Percentiles rank a stretch among this genome's conserved stretches.
Conservation (phyloP, 805 yeast species). For the Kuraishia cidri region DNA sequence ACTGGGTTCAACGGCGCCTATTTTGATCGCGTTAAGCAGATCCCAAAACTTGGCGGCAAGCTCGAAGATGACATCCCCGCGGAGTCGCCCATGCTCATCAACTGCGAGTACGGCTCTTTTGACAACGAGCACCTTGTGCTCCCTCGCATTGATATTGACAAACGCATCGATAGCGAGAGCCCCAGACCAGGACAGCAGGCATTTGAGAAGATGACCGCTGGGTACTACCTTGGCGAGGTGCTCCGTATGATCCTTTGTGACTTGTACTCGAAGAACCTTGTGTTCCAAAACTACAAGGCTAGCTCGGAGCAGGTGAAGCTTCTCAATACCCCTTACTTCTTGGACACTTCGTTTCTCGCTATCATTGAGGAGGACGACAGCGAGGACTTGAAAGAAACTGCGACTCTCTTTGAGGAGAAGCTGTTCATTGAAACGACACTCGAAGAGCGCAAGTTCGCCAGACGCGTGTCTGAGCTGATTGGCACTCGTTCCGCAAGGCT, state of each 20-base stretch:
- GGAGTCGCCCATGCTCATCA: conserved; percentile 85
- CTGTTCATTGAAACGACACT: conserved; percentile 61
- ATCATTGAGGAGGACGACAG: conserved; percentile 84
- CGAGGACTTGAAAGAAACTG: conserved; percentile 73
- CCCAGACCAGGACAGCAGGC: conserved; percentile 98
- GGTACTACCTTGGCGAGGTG: conserved; percentile 92
- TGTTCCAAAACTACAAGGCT: conserved; percentile 47
- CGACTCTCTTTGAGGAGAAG: conserved; percentile 49
- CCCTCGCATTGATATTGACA: conserved; percentile 88
- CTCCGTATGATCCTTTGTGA: conserved; percentile 77
- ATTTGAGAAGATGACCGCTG: conserved; percentile 97
- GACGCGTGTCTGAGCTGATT: conserved; percentile 76
- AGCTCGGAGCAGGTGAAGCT: conserved; percentile 50
- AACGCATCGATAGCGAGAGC: conserved; percentile 72
- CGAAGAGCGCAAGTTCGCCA: conserved; percentile 77
- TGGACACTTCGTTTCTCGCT: conserved; percentile 89
- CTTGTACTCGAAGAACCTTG: conserved; percentile 50
- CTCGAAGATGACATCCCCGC: conserved; percentile 54
- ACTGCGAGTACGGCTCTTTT: conserved; percentile 98
- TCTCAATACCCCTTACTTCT: conserved; percentile 56
- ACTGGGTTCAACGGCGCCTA: conserved; percentile 99
- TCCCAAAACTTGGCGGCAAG: conserved; percentile 80
- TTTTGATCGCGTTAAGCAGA: conserved; percentile 66
- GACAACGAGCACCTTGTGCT: conserved; percentile 83
- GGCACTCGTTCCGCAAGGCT: conserved; percentile 94